Percentiles rank a stretch among this genome's conserved stretches.
Evolutionary conservation across 1,139 yeast species (phyloP).

Genomic region (Hansenula sp.): DNA sequence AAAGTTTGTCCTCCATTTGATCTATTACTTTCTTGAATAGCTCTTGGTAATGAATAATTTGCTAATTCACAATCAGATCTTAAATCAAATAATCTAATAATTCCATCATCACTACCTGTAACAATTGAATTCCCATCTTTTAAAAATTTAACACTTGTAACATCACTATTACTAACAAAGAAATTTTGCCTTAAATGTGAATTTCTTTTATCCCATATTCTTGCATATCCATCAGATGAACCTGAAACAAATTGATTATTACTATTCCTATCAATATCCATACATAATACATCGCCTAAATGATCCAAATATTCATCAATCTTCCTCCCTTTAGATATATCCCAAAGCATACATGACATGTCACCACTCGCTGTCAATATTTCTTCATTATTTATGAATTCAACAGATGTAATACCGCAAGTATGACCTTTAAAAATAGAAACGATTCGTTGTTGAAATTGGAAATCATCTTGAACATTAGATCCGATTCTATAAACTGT

Average conservation of each 20-base stretch:
- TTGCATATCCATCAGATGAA: conserved; percentile 71
- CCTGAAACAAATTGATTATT: conserved; percentile 55
- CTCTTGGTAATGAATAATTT: conserved; percentile 40
- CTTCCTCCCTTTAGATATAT: conserved; percentile 55
- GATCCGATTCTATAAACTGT: conserved; percentile 53
- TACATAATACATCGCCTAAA: conserved; percentile 71
- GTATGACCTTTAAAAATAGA: conserved; percentile 72
- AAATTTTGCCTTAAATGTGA: conserved; percentile 56
- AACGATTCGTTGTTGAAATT: conserved; percentile 42
- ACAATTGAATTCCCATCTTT: conserved; percentile 69
- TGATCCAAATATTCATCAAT: conserved; percentile 66
- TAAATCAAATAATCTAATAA: conserved; percentile 67
- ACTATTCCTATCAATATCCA: conserved; percentile 31
- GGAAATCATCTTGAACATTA: conserved; percentile 22
- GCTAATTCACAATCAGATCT: conserved; percentile 74
- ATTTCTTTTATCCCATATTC: conserved; percentile 67
- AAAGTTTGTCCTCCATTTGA: conserved; percentile 15
- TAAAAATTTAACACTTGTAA: conserved; percentile 61
- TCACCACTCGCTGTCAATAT: conserved; percentile 80
- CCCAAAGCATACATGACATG: conserved; percentile 81
- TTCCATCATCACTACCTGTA: conserved; percentile 79
- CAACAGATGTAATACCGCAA: conserved; percentile 77
- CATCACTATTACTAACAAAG: conserved; percentile 60
- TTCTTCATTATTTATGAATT: conserved; percentile 53
- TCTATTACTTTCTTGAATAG: conserved; percentile 13